Conservation (phyloP, 352 stramenopile genomes). For the Globisporangium perplexum region DNA sequence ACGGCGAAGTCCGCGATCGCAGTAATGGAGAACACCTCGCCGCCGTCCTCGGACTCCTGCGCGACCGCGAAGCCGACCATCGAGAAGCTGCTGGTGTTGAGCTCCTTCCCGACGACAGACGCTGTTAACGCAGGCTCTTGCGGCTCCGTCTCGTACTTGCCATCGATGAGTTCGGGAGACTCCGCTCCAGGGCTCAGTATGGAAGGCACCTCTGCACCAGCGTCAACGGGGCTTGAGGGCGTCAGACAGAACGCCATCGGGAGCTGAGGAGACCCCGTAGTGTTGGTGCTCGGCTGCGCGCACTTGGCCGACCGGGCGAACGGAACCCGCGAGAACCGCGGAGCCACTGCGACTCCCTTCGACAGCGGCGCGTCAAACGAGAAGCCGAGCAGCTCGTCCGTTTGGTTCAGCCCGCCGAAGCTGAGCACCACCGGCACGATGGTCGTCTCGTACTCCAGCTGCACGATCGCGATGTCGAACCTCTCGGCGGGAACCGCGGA, state of each 20-base stretch:
- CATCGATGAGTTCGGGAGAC: neutral
- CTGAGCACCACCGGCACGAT: conserved; percentile 7
- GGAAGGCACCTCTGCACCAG: too few species aligned
- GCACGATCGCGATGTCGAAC: conserved; percentile 9
- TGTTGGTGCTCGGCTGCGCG: neutral
- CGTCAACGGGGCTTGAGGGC: neutral
- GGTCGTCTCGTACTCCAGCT: neutral
- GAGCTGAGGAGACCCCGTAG: neutral
- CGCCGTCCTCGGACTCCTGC: neutral
- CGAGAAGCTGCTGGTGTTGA: conserved; percentile 5
- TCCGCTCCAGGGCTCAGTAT: neutral
- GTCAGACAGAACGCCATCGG: conserved; percentile 1
- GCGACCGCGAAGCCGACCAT: conserved; percentile 8
- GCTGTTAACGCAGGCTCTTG: neutral
- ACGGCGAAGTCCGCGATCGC: conserved; percentile 19
- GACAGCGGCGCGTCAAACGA: neutral
- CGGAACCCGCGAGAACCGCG: conserved; percentile 1
- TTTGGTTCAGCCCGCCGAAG: conserved; percentile 2
- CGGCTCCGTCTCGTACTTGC: neutral
- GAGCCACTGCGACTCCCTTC: neutral
- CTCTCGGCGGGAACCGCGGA: neutral
- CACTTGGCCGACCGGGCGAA: conserved; percentile 8
- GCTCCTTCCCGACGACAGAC: conserved; percentile 4
- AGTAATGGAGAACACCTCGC: conserved; percentile 14
- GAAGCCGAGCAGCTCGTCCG: neutral